Conservation (phyloP, 371 early-diverging fungal species). For the Rhizopus delemar region DNA sequence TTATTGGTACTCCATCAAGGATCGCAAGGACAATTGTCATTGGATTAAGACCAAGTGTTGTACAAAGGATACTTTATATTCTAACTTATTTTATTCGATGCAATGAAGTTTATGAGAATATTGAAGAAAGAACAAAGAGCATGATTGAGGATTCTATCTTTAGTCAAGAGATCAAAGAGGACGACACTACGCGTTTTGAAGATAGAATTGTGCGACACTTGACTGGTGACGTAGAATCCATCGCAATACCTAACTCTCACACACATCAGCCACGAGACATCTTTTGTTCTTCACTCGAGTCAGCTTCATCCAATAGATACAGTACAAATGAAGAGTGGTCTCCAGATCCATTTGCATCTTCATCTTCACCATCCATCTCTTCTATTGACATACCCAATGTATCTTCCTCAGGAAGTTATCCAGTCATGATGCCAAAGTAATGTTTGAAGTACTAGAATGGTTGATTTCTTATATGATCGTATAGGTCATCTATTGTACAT, state of each 20-base stretch:
- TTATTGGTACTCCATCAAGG: conserved; percentile 54
- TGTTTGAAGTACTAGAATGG: neutral
- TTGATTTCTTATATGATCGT: neutral
- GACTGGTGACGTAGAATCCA: conserved; percentile 51
- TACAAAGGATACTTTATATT: conserved; percentile 58
- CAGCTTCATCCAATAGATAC: conserved; percentile 7
- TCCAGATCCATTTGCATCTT: conserved; percentile 17
- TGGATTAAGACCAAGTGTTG: conserved; percentile 52
- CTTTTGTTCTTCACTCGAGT: conserved; percentile 21
- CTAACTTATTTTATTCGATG: conserved; percentile 68
- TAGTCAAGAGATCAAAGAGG: conserved; percentile 34
- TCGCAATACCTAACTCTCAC: conserved; percentile 38
- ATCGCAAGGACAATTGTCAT: conserved; percentile 63
- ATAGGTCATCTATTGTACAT: conserved; percentile 45
- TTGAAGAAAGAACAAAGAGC: conserved; percentile 35
- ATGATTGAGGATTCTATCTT: conserved; percentile 29
- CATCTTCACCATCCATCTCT: conserved; percentile 9
- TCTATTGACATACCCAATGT: conserved; percentile 14
- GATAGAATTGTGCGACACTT: conserved; percentile 47
- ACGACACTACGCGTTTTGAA: conserved; percentile 31
- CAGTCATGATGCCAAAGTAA: conserved; percentile 50
- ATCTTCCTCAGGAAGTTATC: conserved; percentile 32
- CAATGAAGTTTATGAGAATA: conserved; percentile 64
- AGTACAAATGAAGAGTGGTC: conserved; percentile 24
- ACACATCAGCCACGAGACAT: neutral